phyloP scores from a whole-genome alignment of 75 land plant genomes.

The Sequoiadendron giganteum region DNA sequence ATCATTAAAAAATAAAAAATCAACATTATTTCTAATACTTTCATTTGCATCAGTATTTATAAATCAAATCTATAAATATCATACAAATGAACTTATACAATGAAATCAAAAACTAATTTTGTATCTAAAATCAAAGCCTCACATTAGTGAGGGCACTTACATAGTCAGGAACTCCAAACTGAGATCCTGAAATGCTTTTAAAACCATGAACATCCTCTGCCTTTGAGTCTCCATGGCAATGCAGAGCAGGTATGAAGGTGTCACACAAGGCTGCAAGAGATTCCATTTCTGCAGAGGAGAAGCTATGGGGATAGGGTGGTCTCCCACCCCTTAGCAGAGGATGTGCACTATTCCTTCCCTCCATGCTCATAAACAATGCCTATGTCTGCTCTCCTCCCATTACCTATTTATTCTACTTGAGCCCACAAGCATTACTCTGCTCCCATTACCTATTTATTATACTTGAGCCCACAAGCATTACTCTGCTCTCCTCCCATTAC shows the following conservation, averaged over 20 bases:
- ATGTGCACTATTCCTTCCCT: slow-evolving; percentile 10
- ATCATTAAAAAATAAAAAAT: too few species aligned
- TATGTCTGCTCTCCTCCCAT: neutral
- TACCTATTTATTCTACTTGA: neutral
- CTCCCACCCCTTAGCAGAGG: slow-evolving; percentile 41
- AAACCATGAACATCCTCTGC: slow-evolving; percentile 25
- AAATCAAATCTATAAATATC: too few species aligned
- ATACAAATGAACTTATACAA: too few species aligned
- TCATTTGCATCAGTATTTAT: too few species aligned
- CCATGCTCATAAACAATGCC: neutral
- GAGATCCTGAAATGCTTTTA: slow-evolving; percentile 49
- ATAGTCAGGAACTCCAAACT: slow-evolving; percentile 50
- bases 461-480: neutral
- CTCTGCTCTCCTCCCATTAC: too few species aligned
- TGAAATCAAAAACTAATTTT: too few species aligned
- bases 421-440: neutral
- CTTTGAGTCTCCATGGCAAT: slow-evolving; percentile 10
- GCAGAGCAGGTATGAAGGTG: slow-evolving; percentile 57
- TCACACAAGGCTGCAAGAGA: slow-evolving; percentile 60
- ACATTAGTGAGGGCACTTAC: slow-evolving; percentile 13
- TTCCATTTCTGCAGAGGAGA: slow-evolving; percentile 44
- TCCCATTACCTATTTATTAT: neutral
- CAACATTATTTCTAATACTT: too few species aligned
- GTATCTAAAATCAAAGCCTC: neutral
- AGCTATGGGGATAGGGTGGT: slow-evolving; percentile 45